These are phyloP conservation scores for Sporothrix variecibatus DNA, from an alignment of 2,329 filamentous ascomycete species.

Conservation along the genomic window DNA sequence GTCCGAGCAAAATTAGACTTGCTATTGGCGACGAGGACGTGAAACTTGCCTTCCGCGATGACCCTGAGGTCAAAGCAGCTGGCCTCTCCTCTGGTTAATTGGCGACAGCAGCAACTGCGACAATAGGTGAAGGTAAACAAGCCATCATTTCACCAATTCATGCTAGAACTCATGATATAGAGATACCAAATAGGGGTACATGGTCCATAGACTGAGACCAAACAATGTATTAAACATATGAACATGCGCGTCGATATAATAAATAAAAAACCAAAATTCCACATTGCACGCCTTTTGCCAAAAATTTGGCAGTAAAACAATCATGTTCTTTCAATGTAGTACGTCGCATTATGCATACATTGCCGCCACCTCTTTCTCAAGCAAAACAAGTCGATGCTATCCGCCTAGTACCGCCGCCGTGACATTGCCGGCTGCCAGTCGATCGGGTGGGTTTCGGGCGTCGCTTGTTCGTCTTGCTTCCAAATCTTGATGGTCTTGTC, in stretches of 20 bases:
- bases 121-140: no score
- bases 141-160: not conserved
- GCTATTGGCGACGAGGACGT: constrained; percentile 90
- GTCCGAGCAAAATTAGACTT: constrained; percentile 83
- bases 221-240: constrained; percentile 24
- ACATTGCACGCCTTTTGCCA: not conserved
- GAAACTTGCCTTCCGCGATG: constrained; percentile 81
- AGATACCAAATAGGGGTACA: not conserved
- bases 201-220: not conserved
- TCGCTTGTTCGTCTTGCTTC: constrained; percentile 90
- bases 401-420: constrained; percentile 68
- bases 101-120: not conserved
- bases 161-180: not conserved
- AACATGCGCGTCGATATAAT: not conserved
- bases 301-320: not conserved
- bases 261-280: not conserved
- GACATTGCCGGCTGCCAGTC: constrained; percentile 86
- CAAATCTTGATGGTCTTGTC: constrained; percentile 99
- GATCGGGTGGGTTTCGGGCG: constrained; percentile 85
- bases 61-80: constrained; percentile 80
- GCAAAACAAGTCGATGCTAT: not conserved
- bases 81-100: constrained; percentile 54
- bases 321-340: not conserved
- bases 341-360: not conserved
- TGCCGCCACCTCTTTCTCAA: not conserved